phyloP scores from a whole-genome alignment of 495 filamentous ascomycete genomes.

The Penicillium pulvis region DNA sequence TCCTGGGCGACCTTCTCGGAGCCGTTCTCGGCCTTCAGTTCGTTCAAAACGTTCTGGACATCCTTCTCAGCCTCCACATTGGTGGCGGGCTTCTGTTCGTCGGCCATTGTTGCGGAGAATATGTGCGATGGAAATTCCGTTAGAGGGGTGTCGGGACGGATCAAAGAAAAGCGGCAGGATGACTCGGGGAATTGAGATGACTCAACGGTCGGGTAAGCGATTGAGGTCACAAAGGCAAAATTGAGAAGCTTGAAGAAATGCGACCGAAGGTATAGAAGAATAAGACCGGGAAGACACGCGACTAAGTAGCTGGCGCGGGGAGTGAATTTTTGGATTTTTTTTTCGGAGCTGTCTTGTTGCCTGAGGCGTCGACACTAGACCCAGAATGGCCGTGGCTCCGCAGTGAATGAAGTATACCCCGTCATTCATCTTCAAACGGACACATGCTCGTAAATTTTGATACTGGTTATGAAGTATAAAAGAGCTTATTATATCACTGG shows the following conservation, averaged over 20 bases:
- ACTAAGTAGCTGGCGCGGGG: background rate
- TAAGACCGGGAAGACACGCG: constrained; percentile 6
- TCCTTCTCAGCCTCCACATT: constrained; percentile 49
- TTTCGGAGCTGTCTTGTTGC: constrained; percentile 3
- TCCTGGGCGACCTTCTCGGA: constrained; percentile 33
- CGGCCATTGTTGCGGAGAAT: constrained; percentile 37
- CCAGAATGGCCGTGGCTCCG: background rate
- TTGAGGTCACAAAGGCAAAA: background rate
- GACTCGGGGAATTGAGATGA: background rate
- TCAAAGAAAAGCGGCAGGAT: constrained; percentile 5
- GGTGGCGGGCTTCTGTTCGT: constrained; percentile 42
- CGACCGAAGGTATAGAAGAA: constrained; percentile 1
- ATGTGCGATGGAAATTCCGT: constrained; percentile 3
- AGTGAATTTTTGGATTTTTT: background rate
- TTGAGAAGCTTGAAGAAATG: background rate
- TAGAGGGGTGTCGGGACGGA: background rate
- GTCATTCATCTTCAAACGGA: too few relatives aligned
- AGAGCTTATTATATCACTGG: background rate
- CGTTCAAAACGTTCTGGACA: constrained; percentile 49
- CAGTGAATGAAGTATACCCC: too few relatives aligned
- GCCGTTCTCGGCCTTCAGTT: constrained; percentile 44
- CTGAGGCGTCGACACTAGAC: constrained; percentile 2
- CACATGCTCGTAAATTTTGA: too few relatives aligned
- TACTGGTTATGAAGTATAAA: too few relatives aligned
- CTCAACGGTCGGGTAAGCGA: background rate